These are phyloP conservation scores for Penicillium crustosum DNA, from an alignment of 2,329 filamentous ascomycete species.

Conservation along the genomic window DNA sequence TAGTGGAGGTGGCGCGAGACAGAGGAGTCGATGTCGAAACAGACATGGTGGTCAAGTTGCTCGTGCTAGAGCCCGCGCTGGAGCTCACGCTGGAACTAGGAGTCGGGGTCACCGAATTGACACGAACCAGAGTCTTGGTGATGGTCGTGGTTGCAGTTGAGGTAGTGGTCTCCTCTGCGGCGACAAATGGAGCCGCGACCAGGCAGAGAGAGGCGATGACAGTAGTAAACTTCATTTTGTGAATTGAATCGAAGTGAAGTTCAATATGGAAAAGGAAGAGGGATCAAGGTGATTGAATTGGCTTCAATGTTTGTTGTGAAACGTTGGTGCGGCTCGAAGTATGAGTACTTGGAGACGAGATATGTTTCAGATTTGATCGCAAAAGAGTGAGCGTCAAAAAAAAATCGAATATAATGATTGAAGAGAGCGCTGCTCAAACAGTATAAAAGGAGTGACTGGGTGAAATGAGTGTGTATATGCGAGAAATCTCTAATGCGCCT, in stretches of 20 bases:
- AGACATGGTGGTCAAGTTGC: constrained; percentile 14
- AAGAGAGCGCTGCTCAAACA: constrained; percentile 30
- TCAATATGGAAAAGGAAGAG: not conserved
- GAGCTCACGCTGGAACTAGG: constrained; percentile 10
- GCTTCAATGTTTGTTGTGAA: not conserved
- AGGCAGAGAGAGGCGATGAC: constrained; percentile 38
- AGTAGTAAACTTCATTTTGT: constrained; percentile 40
- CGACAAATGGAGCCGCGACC: constrained; percentile 33
- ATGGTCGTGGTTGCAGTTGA: constrained; percentile 38
- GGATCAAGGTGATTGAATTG: not conserved
- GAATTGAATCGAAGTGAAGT: constrained; percentile 4
- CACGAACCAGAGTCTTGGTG: constrained; percentile 47
- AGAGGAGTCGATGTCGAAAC: constrained; percentile 26
- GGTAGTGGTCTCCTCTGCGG: constrained; percentile 29
- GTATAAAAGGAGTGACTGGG: constrained; percentile 21
- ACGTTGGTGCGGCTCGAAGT: not conserved
- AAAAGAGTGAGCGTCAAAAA: constrained; percentile 29
- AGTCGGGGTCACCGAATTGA: constrained; percentile 42
- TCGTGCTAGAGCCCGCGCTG: not conserved
- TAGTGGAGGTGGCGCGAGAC: constrained; percentile 10
- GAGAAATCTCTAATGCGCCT: constrained; percentile 20
- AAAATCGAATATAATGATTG: constrained; percentile 25
- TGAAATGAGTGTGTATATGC: constrained; percentile 16
- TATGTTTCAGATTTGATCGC: constrained; percentile 16
- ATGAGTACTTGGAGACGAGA: not conserved